Base-by-base conservation (phyloP, 2,329 filamentous ascomycete genomes). In the Epichloe bromicola region DNA sequence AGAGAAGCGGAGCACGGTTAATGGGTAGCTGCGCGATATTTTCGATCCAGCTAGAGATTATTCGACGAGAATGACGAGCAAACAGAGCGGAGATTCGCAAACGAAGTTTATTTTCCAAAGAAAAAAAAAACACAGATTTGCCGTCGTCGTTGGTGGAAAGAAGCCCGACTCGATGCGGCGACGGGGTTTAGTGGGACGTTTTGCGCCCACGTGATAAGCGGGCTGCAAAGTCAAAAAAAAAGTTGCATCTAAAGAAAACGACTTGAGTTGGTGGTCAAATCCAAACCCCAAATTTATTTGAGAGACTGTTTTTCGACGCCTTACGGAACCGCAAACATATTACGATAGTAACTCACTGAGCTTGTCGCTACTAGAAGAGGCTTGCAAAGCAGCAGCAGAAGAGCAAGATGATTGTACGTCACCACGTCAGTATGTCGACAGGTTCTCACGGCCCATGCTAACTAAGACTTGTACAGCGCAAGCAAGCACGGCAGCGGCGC, bases 161-260 rank as follows among this genome's bases (percentile, higher is more conserved):
- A 39, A 34, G 39, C 49, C 51, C 56, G 46, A 60, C 48, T n/a
- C 53, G 54, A 53, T 54, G 51, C 50, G 55, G 59, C 61, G 57
- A 58, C 60, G 56, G 53, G 61, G 55, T 61, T 63, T 67, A 61
- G 66, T 67, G 66, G 66, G 66, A 67, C 61, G 65, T 59, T 63
- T 62, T 66, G 62, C 63, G 60, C 61, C 65, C 67, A 69, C 67
- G 67, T 69, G 67, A 69, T 68, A 65, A 63, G 61, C 53, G 57
- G 54, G 53, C 47, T 49, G 38, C 44, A 39, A 20, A n/a, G 23
- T 2, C n/a, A 38, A 45, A 40, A 40, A 52, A 49, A 26, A n/a
- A n/a, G n/a, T n/a, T n/a, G n/a, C n/a, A n/a, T n/a, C n/a, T n/a
- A n/a, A n/a, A n/a, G n/a, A n/a, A 37, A 26, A n/a, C 12, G 33